phyloP scores from a whole-genome alignment of 2,329 filamentous ascomycete species.

The Colletotrichum agaves region DNA sequence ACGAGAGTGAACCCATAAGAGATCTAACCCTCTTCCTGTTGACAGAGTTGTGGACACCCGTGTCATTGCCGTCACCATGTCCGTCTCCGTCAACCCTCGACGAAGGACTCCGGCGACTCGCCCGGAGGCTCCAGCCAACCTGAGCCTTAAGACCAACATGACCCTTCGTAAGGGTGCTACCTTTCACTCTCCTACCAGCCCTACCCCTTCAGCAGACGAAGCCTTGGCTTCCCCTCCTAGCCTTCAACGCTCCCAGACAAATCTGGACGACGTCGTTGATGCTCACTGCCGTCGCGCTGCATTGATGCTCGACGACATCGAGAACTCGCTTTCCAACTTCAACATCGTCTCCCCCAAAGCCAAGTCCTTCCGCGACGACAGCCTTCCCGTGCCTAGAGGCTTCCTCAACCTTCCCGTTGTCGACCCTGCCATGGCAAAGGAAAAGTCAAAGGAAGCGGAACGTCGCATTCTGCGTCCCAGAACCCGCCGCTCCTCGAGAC shows the following conservation, averaged over 20 bases:
- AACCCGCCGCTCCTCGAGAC: slow-evolving; percentile 66
- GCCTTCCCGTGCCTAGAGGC: slow-evolving; percentile 68
- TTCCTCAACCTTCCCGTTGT: slow-evolving; percentile 68
- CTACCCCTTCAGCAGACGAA: slow-evolving; percentile 50
- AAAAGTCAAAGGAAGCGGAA: slow-evolving; percentile 51
- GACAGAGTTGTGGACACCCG: slow-evolving; percentile 47
- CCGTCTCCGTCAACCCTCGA: slow-evolving; percentile 57
- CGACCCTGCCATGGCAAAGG: slow-evolving; percentile 58
- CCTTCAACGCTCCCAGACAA: slow-evolving; percentile 76
- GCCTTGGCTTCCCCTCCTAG: slow-evolving; percentile 57
- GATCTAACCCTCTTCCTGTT: slow-evolving; percentile 38
- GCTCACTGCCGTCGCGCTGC: slow-evolving; percentile 76
- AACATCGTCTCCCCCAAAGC: slow-evolving; percentile 52
- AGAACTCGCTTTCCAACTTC: slow-evolving; percentile 66
- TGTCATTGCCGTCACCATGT: slow-evolving; percentile 52
- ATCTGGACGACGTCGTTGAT: slow-evolving; percentile 77
- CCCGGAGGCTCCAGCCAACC: slow-evolving; percentile 50
- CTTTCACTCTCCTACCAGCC: slow-evolving; percentile 62
- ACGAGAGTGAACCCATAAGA: slow-evolving; percentile 34
- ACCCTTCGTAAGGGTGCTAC: slow-evolving; percentile 78
- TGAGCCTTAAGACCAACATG: slow-evolving; percentile 65
- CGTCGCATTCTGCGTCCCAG: slow-evolving; percentile 65
- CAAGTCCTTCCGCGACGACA: slow-evolving; percentile 62
- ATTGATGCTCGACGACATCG: slow-evolving; percentile 72
- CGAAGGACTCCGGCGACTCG: slow-evolving; percentile 58